Percentiles rank a stretch among this genome's conserved stretches.
Evolutionary conservation across 371 early-diverging fungal genomes (phyloP).

Genomic region (Saksenaea vasiformis): DNA sequence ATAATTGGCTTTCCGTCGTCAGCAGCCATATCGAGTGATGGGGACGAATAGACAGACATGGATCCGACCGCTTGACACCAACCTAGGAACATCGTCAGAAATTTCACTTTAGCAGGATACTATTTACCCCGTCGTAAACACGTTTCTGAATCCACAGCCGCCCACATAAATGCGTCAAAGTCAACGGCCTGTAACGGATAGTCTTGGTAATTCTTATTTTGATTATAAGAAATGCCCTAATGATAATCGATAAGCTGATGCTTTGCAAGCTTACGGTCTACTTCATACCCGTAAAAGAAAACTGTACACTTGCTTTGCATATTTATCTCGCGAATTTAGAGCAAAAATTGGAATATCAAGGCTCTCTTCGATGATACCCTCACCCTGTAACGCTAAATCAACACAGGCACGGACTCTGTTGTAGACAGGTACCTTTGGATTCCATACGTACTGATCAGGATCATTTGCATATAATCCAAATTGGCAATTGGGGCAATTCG

Average conservation of each 20-base stretch:
- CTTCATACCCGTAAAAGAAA: conserved; percentile 3
- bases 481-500: conserved; percentile 69
- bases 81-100: conserved; percentile 26
- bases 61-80: conserved; percentile 78
- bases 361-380: conserved; percentile 49
- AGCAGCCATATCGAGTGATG: conserved; percentile 51
- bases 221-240: conserved; percentile 38
- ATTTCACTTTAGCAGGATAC: background rate
- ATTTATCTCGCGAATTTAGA: conserved; percentile 48
- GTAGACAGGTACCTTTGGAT: conserved; percentile 49
- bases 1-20: conserved; percentile 67
- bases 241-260: background rate
- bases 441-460: conserved; percentile 62
- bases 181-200: conserved; percentile 73
- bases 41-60: conserved; percentile 70
- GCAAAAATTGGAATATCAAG: conserved; percentile 75
- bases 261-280: background rate
- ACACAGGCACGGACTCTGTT: background rate
- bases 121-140: conserved; percentile 68
- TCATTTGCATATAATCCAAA: conserved; percentile 70
- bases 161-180: conserved; percentile 75
- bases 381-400: conserved; percentile 44
- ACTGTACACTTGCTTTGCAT: background rate
- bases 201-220: conserved; percentile 38
- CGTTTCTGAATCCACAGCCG: conserved; percentile 64